A percentile compares a stretch with the other conserved stretches of the same genome.
Evolutionary conservation across 2,329 filamentous ascomycete genomes (phyloP).

Genomic region (Parasarocladium wereldwijsianum): DNA sequence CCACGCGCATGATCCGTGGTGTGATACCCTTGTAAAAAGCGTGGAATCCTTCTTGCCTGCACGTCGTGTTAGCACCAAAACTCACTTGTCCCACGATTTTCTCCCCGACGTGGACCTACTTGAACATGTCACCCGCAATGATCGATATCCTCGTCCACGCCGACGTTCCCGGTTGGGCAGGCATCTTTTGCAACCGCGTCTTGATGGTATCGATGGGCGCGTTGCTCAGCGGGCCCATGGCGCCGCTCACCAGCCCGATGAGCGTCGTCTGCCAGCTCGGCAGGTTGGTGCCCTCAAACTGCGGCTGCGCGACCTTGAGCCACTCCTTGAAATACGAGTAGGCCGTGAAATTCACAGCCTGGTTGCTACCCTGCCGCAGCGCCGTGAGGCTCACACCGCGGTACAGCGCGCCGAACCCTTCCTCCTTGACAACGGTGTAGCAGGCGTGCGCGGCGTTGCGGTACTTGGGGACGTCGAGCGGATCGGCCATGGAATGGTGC

Average conservation of each 20-base stretch:
- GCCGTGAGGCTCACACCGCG: conserved; percentile 89
- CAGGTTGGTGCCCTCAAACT: conserved; percentile 48
- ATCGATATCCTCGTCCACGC: conserved; percentile 63
- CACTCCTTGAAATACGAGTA: conserved; percentile 85
- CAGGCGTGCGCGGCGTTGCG: conserved; percentile 73
- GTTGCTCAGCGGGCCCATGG: conserved; percentile 91
- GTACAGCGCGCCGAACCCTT: conserved; percentile 77
- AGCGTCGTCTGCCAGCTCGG: conserved; percentile 82
- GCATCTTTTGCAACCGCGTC: conserved; percentile 84
- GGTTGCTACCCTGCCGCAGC: conserved; percentile 87
- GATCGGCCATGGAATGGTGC: conserved; percentile 95
- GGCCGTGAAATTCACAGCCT: conserved; percentile 97
- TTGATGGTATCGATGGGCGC: conserved; percentile 99
- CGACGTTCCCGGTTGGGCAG: conserved; percentile 65
- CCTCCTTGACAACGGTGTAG: conserved; percentile 85
- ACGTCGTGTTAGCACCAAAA: conserved; percentile 7
- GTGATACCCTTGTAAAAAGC: conserved; percentile 99
- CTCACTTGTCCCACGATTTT: not conserved
- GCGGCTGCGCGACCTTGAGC: conserved; percentile 58
- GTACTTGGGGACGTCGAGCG: conserved; percentile 92
- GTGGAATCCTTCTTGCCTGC: conserved; percentile 74
- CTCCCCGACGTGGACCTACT: conserved; percentile 27
- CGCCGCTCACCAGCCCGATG: conserved; percentile 81
- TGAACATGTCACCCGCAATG: conserved; percentile 78
- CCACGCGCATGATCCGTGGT: conserved; percentile 91